These are phyloP conservation scores for Fusarium oligoseptatum DNA, from an alignment of 2,329 filamentous ascomycete genomes.

Conservation along the genomic window DNA sequence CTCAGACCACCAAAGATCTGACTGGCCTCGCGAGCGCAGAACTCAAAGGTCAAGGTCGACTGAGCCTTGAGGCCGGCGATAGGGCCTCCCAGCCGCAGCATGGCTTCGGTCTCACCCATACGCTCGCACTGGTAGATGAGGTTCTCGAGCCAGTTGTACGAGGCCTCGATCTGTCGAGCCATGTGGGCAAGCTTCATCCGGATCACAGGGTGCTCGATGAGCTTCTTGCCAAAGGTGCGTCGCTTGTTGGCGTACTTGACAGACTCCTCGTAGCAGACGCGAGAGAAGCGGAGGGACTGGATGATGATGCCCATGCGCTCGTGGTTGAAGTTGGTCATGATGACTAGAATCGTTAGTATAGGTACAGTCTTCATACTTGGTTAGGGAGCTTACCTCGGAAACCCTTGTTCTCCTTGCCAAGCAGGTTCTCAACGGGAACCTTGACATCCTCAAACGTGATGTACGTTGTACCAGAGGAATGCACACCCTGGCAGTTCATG, in stretches of 20 bases:
- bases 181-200: constrained; percentile 98
- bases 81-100: constrained; percentile 93
- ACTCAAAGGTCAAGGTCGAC: constrained; percentile 94
- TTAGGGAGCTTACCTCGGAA: constrained; percentile 75
- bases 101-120: constrained; percentile 95
- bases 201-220: constrained; percentile 97
- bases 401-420: constrained; percentile 97
- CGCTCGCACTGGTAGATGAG: constrained; percentile 91
- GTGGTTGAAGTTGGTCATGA: constrained; percentile 99
- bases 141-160: constrained; percentile 97
- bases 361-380: background rate
- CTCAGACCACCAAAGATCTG: constrained; percentile 97
- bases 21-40: constrained; percentile 94
- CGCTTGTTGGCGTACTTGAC: constrained; percentile 98
- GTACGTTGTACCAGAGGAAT: constrained; percentile 86
- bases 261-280: constrained; percentile 96
- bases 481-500: constrained; percentile 99
- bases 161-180: constrained; percentile 97
- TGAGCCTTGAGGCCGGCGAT: constrained; percentile 97
- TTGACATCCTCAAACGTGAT: constrained; percentile 99
- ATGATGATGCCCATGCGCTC: constrained; percentile 99
- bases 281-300: constrained; percentile 93
- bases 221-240: constrained; percentile 93
- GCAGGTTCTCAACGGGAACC: constrained; percentile 97
- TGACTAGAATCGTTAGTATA: constrained; percentile 66